Percentiles rank a stretch among this genome's conserved stretches.
phyloP scores from a whole-genome alignment of 305 asterid genomes.

The Rubia peregrina region DNA sequence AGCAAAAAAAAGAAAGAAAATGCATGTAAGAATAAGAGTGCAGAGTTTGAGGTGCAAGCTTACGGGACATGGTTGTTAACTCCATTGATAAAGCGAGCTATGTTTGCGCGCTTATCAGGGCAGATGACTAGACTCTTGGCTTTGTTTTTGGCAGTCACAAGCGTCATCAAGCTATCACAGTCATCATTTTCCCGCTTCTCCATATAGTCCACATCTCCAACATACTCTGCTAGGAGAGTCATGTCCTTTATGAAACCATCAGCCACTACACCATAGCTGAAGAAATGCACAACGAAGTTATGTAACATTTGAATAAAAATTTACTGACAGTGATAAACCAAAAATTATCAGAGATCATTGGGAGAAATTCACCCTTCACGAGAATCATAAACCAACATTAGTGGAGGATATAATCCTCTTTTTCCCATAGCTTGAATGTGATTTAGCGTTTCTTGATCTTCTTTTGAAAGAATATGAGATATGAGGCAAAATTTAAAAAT shows the following conservation, averaged over 20 bases:
- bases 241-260: constrained; percentile 71
- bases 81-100: constrained; percentile 76
- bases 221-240: constrained; percentile 66
- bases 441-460: constrained; percentile 55
- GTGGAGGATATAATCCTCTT: constrained; percentile 74
- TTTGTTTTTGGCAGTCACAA: constrained; percentile 52
- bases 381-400: constrained; percentile 59
- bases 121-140: constrained; percentile 62
- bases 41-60: constrained; percentile 27
- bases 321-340: constrained; percentile 1
- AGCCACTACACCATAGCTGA: constrained; percentile 85
- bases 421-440: constrained; percentile 46
- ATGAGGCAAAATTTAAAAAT: neutral
- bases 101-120: constrained; percentile 76
- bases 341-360: constrained; percentile 4
- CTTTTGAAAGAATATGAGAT: constrained; percentile 61
- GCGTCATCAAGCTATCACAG: constrained; percentile 89
- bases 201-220: constrained; percentile 79
- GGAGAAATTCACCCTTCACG: constrained; percentile 59
- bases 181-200: constrained; percentile 64
- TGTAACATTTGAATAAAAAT: constrained; percentile 8
- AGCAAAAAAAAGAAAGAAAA: constrained; percentile 11
- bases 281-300: constrained; percentile 18
- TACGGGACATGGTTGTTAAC: constrained; percentile 70
- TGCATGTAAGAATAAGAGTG: constrained; percentile 17